phyloP scores from a whole-genome alignment of 768 basidiomycete genomes.

The Psilocybe cubensis region DNA sequence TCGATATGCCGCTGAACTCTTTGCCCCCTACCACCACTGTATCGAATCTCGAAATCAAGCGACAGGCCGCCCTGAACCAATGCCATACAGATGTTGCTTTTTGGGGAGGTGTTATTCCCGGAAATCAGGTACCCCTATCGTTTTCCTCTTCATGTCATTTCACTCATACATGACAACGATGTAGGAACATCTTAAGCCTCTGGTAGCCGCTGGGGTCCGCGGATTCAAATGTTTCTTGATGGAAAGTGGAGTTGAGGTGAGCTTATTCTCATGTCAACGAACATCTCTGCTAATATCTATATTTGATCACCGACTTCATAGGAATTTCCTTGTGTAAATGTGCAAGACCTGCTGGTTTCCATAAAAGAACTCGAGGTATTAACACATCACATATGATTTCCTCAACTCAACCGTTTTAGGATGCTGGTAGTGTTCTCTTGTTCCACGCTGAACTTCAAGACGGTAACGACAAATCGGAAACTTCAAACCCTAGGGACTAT shows the following conservation, averaged over 20 bases:
- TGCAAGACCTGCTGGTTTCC: conserved; percentile 65
- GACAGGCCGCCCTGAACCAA: conserved; percentile 68
- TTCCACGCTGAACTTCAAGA: conserved; percentile 91
- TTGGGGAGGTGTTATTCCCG: conserved; percentile 95
- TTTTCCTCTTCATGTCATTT: neutral
- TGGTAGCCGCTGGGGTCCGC: conserved; percentile 81
- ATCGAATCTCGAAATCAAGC: conserved; percentile 72
- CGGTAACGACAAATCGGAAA: conserved; percentile 3
- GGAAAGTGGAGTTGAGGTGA: conserved; percentile 92
- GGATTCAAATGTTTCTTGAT: conserved; percentile 98
- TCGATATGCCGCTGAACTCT: conserved; percentile 98
- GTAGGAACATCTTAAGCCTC: conserved; percentile 73
- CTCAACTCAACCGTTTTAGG: conserved; percentile 42
- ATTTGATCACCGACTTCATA: conserved; percentile 39
- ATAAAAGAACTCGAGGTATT: conserved; percentile 78
- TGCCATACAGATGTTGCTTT: conserved; percentile 86
- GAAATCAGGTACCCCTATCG: conserved; percentile 66
- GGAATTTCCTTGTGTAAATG: conserved; percentile 92
- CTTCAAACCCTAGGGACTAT: conserved; percentile 57
- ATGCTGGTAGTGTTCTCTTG: conserved; percentile 69
- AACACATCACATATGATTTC: conserved; percentile 5
- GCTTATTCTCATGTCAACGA: conserved; percentile 12
- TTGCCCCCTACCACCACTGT: conserved; percentile 95
- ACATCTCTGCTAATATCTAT: conserved; percentile 11
- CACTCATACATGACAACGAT: neutral